phyloP scores from a whole-genome alignment of 1,284 basidiomycete genomes.

The Trichosporon sp. region DNA sequence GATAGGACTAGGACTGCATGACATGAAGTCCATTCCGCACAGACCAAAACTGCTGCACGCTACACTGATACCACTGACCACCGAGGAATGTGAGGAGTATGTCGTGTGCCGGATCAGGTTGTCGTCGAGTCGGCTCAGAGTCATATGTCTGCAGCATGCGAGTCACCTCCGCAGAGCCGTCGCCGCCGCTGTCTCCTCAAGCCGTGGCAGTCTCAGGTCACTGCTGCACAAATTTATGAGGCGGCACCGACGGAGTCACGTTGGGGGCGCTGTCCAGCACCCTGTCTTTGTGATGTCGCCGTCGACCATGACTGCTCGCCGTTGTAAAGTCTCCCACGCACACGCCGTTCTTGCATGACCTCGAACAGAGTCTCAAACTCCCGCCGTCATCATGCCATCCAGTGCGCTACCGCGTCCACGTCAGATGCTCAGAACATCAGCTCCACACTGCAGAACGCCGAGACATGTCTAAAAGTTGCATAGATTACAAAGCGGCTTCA shows the following conservation, averaged over 20 bases:
- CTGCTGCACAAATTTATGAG: neutral
- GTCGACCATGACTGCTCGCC: too few relatives aligned
- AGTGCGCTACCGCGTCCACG: too few relatives aligned
- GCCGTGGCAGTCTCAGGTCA: too few relatives aligned
- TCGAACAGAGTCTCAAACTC: too few relatives aligned
- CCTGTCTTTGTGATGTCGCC: constrained; percentile 7
- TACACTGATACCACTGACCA: neutral
- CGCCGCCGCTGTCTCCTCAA: too few relatives aligned
- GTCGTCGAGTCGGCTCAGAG: neutral
- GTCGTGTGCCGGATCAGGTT: neutral
- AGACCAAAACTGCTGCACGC: neutral
- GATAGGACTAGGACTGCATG: constrained; percentile 19
- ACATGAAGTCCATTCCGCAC: constrained; percentile 19
- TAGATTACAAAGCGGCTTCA: constrained; percentile 33
- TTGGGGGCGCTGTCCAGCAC: neutral
- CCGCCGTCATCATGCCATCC: too few relatives aligned
- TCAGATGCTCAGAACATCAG: too few relatives aligned
- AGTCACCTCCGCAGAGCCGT: too few relatives aligned
- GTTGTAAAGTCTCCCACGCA: too few relatives aligned
- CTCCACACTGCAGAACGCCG: neutral
- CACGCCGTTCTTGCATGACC: too few relatives aligned
- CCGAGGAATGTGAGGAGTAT: neutral
- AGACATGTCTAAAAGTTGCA: constrained; percentile 14
- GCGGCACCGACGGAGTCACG: neutral
- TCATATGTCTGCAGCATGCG: too few relatives aligned